phyloP scores from a whole-genome alignment of 2,329 filamentous ascomycete genomes.

The Passalora sequoiae region DNA sequence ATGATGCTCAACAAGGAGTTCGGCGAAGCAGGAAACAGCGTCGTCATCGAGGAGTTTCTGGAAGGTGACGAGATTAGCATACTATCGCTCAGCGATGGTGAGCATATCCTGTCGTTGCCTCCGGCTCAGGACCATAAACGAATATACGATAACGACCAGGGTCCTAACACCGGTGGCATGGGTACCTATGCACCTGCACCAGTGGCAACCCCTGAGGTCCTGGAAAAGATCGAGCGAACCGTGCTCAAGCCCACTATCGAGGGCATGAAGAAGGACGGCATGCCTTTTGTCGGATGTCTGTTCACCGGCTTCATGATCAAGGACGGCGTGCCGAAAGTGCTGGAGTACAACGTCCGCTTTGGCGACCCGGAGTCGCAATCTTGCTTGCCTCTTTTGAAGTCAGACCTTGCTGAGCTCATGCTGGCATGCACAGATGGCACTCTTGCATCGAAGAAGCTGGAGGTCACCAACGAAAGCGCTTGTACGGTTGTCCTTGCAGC shows the following conservation, averaged over 20 bases:
- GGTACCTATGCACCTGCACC: slow-evolving; percentile 82
- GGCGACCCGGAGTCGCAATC: slow-evolving; percentile 91
- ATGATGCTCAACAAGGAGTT: slow-evolving; percentile 91
- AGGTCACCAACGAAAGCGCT: slow-evolving; percentile 55
- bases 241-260: slow-evolving; percentile 86
- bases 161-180: slow-evolving; percentile 96
- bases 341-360: slow-evolving; percentile 92
- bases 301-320: slow-evolving; percentile 96
- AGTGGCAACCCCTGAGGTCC: slow-evolving; percentile 52
- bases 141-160: slow-evolving; percentile 81
- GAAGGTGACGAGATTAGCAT: slow-evolving; percentile 89
- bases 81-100: slow-evolving; percentile 85
- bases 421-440: slow-evolving; percentile 73
- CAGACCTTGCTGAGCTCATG: slow-evolving; percentile 84
- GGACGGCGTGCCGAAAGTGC: slow-evolving; percentile 68
- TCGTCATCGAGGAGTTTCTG: slow-evolving; percentile 92
- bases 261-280: slow-evolving; percentile 73
- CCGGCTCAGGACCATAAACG: slow-evolving; percentile 96
- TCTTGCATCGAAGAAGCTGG: slow-evolving; percentile 50
- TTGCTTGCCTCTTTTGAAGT: slow-evolving; percentile 73
- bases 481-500: slow-evolving; percentile 92
- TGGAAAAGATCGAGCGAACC: slow-evolving; percentile 70
- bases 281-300: slow-evolving; percentile 67
- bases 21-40: slow-evolving; percentile 77
- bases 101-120: slow-evolving; percentile 74